Evolutionary conservation across 257 asterid genomes (phyloP).

Genomic region (Coffea canephora): DNA sequence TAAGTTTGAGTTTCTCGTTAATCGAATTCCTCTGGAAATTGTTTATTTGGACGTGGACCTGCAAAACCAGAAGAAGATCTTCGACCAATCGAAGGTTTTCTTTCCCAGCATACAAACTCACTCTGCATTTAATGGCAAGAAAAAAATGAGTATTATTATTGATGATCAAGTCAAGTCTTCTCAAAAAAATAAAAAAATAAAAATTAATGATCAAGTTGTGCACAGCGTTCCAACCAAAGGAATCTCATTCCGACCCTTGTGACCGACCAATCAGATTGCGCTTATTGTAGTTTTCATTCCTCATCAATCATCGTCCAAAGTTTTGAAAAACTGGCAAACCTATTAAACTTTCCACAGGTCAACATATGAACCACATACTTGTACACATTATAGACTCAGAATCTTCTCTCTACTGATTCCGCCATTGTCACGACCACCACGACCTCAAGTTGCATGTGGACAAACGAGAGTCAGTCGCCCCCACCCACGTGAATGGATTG

Average conservation of each 20-base stretch:
- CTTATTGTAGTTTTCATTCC: neutral
- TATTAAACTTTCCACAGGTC: neutral
- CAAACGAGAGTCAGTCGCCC: no score
- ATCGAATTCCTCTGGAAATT: neutral
- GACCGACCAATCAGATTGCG: constrained; percentile 23
- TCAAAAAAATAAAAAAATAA: no score
- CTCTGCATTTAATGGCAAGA: neutral
- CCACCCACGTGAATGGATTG: no score
- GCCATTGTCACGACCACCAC: constrained; percentile 4
- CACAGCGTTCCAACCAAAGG: constrained; percentile 8
- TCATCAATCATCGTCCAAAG: constrained; percentile 23
- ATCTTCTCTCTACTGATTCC: constrained; percentile 11
- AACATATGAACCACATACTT: neutral
- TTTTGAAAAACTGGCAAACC: neutral
- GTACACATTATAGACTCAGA: constrained; percentile 1
- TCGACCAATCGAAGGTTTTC: neutral
- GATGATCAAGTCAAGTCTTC: no score
- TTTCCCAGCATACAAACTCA: no score
- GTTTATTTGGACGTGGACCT: neutral
- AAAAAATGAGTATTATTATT: no score
- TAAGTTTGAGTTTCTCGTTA: no score
- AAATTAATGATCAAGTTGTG: neutral
- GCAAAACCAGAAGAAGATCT: neutral
- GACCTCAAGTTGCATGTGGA: neutral
- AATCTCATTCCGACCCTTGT: constrained; percentile 36